Evolutionary conservation across 2,329 filamentous ascomycete genomes (phyloP).

Genomic region (Ophiostoma populinum): DNA sequence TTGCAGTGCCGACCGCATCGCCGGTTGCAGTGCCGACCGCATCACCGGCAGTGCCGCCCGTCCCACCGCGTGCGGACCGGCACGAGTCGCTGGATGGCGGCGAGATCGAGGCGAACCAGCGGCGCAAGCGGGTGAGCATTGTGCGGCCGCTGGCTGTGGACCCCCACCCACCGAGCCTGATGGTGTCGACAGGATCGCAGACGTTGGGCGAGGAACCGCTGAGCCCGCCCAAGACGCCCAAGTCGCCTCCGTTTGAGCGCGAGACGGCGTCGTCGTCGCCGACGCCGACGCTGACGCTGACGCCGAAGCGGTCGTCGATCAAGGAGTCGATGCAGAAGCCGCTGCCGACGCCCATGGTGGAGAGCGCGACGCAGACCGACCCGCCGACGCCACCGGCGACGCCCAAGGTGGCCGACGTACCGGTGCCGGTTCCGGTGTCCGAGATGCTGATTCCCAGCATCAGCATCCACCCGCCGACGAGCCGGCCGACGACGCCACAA

Average conservation of each 20-base stretch:
- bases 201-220: conserved; percentile 45
- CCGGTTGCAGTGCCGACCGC: too few species aligned
- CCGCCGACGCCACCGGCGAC: conserved; percentile 12
- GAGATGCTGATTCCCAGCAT: conserved; percentile 60
- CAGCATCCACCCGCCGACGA: conserved; percentile 75
- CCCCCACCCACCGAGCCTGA: conserved; percentile 23
- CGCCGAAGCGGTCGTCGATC: neutral
- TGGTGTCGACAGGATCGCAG: conserved; percentile 50
- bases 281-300: too few species aligned
- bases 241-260: conserved; percentile 24
- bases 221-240: conserved; percentile 49
- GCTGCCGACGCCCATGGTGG: conserved; percentile 25
- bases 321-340: neutral
- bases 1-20: too few species aligned
- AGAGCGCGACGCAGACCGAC: conserved; percentile 46
- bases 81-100: conserved; percentile 15
- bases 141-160: conserved; percentile 33
- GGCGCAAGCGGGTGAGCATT: conserved; percentile 48
- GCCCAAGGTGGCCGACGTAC: conserved; percentile 2
- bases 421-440: conserved; percentile 1
- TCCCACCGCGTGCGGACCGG: conserved; percentile 18
- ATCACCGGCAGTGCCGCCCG: conserved; percentile 15
- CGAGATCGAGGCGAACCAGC: conserved; percentile 57
- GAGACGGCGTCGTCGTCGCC: too few species aligned
- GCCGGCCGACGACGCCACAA: conserved; percentile 62